Evolutionary conservation across 768 basidiomycete species (phyloP).

Genomic region (Tulasnella sp.): DNA sequence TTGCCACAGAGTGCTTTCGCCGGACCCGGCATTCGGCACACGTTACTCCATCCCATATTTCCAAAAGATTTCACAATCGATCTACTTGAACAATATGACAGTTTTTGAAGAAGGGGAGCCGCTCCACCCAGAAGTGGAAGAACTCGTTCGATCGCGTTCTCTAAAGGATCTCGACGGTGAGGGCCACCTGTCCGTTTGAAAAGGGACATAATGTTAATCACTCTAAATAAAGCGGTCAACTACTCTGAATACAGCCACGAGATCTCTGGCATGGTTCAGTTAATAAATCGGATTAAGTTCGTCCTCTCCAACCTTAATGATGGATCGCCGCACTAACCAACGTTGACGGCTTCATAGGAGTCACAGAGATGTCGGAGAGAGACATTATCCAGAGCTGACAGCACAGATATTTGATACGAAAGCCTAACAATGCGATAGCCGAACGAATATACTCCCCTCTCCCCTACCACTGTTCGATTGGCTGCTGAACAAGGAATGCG

Average conservation of each 20-base stretch:
- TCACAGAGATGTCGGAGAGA: constrained; percentile 70
- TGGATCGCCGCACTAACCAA: neutral
- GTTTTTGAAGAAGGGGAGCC: constrained; percentile 2
- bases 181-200: neutral
- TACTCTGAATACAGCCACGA: constrained; percentile 61
- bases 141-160: constrained; percentile 45
- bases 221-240: constrained; percentile 72
- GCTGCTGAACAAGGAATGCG: neutral
- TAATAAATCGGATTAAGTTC: constrained; percentile 71
- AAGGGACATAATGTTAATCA: neutral
- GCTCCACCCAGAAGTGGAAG: constrained; percentile 45
- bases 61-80: constrained; percentile 58
- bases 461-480: too few species aligned
- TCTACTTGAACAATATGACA: constrained; percentile 34
- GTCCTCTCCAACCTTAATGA: constrained; percentile 22
- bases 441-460: neutral
- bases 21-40: constrained; percentile 39
- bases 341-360: constrained; percentile 38
- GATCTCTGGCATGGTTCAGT: constrained; percentile 56
- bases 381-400: constrained; percentile 66
- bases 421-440: neutral
- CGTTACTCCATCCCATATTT: constrained; percentile 82
- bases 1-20: constrained; percentile 69
- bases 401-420: constrained; percentile 39
- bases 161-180: constrained; percentile 24